Conservation (phyloP, 768 basidiomycete genomes). For the Imleria badia region DNA sequence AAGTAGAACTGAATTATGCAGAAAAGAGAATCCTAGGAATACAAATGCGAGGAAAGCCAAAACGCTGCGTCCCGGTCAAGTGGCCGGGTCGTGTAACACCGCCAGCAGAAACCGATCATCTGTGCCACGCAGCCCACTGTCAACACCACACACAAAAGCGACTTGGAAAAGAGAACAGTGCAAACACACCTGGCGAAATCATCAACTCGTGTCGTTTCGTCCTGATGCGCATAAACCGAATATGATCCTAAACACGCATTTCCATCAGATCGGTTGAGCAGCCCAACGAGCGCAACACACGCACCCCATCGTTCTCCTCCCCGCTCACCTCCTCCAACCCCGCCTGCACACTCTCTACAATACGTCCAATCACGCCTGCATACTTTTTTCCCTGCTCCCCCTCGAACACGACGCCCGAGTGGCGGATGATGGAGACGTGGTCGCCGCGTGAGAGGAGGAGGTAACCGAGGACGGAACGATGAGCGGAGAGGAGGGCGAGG, state of each 20-base stretch:
- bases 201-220: constrained; percentile 91
- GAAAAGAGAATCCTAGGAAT: constrained; percentile 6
- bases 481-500: constrained; percentile 69
- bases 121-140: too few species aligned
- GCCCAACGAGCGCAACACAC: too few species aligned
- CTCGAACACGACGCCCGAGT: constrained; percentile 83
- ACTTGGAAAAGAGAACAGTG: too few species aligned
- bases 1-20: constrained; percentile 7
- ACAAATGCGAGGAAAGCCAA: constrained; percentile 3
- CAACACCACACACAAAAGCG: too few species aligned
- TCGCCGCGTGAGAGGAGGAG: constrained; percentile 75
- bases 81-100: constrained; percentile 72
- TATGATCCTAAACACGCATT: constrained; percentile 49
- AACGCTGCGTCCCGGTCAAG: constrained; percentile 34
- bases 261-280: neutral
- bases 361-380: too few species aligned
- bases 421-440: constrained; percentile 76
- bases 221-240: constrained; percentile 47
- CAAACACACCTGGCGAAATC: constrained; percentile 82
- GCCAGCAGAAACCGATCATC: constrained; percentile 81
- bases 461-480: constrained; percentile 85
- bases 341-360: too few species aligned
- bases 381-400: constrained; percentile 33
- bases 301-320: constrained; percentile 30
- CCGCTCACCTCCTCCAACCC: too few species aligned